Conservation (phyloP, 2,329 filamentous ascomycete species). For the Orbilia brochopaga region DNA sequence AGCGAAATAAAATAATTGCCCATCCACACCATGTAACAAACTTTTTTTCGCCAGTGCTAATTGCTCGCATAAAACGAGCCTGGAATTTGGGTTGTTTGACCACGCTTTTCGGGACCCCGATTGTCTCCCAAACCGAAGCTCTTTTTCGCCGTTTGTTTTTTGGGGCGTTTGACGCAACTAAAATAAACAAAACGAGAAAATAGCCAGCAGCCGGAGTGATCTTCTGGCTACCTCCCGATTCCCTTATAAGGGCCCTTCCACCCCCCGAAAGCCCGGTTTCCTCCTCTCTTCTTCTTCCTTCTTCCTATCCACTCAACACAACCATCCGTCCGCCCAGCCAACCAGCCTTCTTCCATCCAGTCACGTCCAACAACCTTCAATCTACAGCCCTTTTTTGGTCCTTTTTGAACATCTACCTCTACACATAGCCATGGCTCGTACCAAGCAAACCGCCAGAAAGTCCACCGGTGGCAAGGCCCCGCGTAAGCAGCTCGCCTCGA, state of each 20-base stretch:
- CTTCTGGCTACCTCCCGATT: conserved; percentile 28
- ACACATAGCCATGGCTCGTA: conserved; percentile 57
- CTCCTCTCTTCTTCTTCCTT: conserved; percentile 15
- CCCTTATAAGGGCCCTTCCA: conserved; percentile 55
- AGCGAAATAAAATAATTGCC: no score
- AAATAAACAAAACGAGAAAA: conserved; percentile 14
- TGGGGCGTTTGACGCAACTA: conserved; percentile 32
- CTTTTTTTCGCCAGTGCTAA: no score
- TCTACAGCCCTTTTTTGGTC: conserved; percentile 36
- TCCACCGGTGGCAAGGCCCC: conserved; percentile 79
- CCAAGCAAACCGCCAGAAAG: conserved; percentile 68
- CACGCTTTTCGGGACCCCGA: conserved; percentile 10
- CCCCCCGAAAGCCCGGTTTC: conserved; percentile 53
- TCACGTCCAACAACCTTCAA: conserved; percentile 52
- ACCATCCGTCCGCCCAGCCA: conserved; percentile 55
- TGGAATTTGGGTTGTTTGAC: conserved; percentile 41
- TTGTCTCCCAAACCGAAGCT: neutral
- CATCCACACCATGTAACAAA: no score
- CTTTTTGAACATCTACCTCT: conserved; percentile 1
- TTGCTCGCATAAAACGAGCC: neutral
- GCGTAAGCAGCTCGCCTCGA: conserved; percentile 97
- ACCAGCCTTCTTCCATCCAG: conserved; percentile 54
- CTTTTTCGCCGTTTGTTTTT: conserved; percentile 3
- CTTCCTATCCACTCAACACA: conserved; percentile 36
- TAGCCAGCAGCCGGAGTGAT: conserved; percentile 23